Evolutionary conservation across 306 rosid genomes (phyloP), one percentile per base, ranked within the genome.

Genomic region (Quercus bicolor): DNA sequence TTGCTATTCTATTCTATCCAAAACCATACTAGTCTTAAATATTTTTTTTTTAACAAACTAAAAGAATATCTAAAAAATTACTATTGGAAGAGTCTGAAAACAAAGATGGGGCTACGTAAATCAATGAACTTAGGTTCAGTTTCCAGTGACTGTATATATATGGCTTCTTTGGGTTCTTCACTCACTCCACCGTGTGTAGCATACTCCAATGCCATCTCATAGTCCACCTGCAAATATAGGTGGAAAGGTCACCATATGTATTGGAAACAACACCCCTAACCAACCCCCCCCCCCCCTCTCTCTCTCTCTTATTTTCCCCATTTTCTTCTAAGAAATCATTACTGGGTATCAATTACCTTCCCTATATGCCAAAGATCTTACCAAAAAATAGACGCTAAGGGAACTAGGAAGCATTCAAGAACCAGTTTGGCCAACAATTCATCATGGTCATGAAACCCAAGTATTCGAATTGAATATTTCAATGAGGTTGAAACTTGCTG

Each of bases 111-210:
- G 68, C 88, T 74, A 37, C 81, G 92, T 5, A 95, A 77, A 79
- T 92, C 94, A 18, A 91, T 82, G 66, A 59, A 87, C 83, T 80
- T 82, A 61, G 90, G 78, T 64, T 89, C 89, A 60, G 85, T 83
- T 80, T 95, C 94, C 77, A 91, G 57, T 77, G 98, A 75, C 56
- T 88, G 86, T 26, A 95, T 81, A 48, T 80, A 92, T 76, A 91
- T 77, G 26, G 85, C 65, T 85, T 92, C 92, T 86, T 88, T 86
- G 74, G 98, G 94, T 75, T 95, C 98, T 79, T 91, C 98, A 76
- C 93, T 95, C 75, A 90, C 98, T 78, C 97, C 96, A 81, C 97
- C 88, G 59, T 92, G 94, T 60, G 98, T 87, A 16, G 98, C 98
- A 80, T 89, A 95, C 79, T 95, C 98, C 85, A 92, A 69, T 20